phyloP scores from a whole-genome alignment of 2,329 filamentous ascomycete species.

The Basipetospora chlamydospora region DNA sequence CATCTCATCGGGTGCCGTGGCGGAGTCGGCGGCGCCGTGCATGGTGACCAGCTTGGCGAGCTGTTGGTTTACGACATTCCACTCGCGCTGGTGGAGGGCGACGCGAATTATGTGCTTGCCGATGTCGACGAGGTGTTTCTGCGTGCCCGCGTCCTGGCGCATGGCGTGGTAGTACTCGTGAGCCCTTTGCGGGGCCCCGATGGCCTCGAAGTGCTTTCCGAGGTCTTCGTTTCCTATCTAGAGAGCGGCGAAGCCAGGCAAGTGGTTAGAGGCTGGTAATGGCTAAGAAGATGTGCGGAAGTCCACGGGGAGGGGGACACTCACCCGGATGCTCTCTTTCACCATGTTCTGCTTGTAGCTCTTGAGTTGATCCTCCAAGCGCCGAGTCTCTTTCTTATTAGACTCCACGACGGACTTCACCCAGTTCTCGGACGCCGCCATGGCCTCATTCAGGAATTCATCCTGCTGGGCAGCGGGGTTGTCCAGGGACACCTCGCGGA shows the following conservation, averaged over 20 bases:
- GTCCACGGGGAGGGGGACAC: background rate
- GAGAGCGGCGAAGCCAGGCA: too few species aligned
- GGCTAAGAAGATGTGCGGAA: background rate
- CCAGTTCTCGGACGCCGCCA: slow-evolving; percentile 44
- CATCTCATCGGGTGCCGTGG: slow-evolving; percentile 7
- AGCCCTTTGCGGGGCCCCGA: slow-evolving; percentile 58
- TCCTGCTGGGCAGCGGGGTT: slow-evolving; percentile 57
- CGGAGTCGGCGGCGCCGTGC: slow-evolving; percentile 31
- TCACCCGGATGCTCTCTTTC: slow-evolving; percentile 86
- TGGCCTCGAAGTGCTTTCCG: slow-evolving; percentile 66
- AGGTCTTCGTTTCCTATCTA: slow-evolving; percentile 94
- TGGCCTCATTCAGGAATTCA: slow-evolving; percentile 58
- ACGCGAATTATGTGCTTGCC: slow-evolving; percentile 65
- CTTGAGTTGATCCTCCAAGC: slow-evolving; percentile 75
- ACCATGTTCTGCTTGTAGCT: slow-evolving; percentile 94
- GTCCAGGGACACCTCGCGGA: slow-evolving; percentile 47
- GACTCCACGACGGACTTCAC: too few species aligned
- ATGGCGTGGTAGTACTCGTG: slow-evolving; percentile 71
- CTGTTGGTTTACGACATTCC: slow-evolving; percentile 49
- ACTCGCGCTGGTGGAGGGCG: slow-evolving; percentile 63
- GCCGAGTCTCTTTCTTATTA: slow-evolving; percentile 56
- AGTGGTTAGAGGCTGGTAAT: too few species aligned
- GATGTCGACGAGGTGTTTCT: slow-evolving; percentile 72
- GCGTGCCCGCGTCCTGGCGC: slow-evolving; percentile 77
- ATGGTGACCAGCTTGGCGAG: slow-evolving; percentile 38